Evolutionary conservation across 2,329 filamentous ascomycete species (phyloP), one percentile per base, ranked within the genome.

Genomic region (Tolypocladium endophyticum): DNA sequence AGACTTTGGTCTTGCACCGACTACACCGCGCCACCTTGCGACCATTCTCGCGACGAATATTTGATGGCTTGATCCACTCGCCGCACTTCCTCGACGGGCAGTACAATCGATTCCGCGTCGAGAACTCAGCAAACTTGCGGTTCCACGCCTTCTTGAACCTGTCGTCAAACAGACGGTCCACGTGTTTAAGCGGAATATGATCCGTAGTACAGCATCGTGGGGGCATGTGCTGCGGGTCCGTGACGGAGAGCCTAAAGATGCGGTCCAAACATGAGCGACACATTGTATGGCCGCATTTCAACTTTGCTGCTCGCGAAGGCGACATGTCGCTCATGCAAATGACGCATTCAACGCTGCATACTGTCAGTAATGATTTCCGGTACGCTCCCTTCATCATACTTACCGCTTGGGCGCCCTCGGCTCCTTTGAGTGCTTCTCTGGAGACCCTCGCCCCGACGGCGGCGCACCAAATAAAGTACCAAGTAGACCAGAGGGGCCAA

Each of bases 61-160:
- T 80, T 25, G 80, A 81, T 3, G 90, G 89, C 66, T 84, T 86
- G 71, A 96, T 92, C 87, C 87, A 91, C 69, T 89, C 84, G 33
- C 88, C 88, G 67, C 92, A 96, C 52, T 81, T 81, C 58, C 81
- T 80, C 1, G 79, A 80, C 0, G 90, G 89, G 66, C 92, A 96
- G 71, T 93, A 93, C 41, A 92, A 79, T 53, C 88, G 84, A 69
- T 90, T 89, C 57, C 82, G 83, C 0, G 87, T 87, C 5, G 87
- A 87, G 67, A 84, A 90, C 70, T 95, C 89, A 65, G 86, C 79
- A 68, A 87, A 94, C 68, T 91, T 93, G 60, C 81, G 82, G 70
- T 94, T 93, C 90, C 90, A 96, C 1, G 78, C 79, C 64, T 79
- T 84, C 75, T 94, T 93, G 78, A 94, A 93, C 58, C 81, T 79